Conservation (phyloP, 2,329 filamentous ascomycete species). For the Cladosporium sp. region DNA sequence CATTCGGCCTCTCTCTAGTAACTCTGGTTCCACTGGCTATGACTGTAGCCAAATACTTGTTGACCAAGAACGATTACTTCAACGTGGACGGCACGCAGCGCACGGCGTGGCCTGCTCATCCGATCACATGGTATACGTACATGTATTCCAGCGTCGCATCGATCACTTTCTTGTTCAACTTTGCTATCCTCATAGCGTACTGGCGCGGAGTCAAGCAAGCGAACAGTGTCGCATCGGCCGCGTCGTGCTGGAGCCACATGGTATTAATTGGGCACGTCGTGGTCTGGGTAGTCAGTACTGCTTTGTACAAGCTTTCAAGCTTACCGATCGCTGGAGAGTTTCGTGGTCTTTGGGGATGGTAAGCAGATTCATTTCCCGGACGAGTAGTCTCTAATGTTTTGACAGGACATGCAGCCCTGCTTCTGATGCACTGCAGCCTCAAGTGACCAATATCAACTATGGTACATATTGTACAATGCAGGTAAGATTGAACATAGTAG, state of each 20-base stretch:
- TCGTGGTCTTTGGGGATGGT: conserved; percentile 42
- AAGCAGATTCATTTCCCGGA: conserved; percentile 17
- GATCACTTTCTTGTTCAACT: conserved; percentile 32
- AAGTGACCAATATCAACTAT: conserved; percentile 37
- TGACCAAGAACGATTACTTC: conserved; percentile 29
- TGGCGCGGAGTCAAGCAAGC: conserved; percentile 27
- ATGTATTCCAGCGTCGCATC: conserved; percentile 35
- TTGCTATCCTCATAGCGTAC: conserved; percentile 34
- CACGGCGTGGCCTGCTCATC: conserved; percentile 36
- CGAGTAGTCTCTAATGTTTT: conserved; percentile 15
- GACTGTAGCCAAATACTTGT: conserved; percentile 37
- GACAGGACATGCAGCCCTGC: neutral
- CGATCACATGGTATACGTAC: conserved; percentile 38
- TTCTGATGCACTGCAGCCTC: conserved; percentile 34
- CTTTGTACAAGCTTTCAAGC: conserved; percentile 35
- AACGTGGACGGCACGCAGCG: conserved; percentile 24
- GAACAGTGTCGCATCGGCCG: conserved; percentile 30
- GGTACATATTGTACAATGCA: conserved; percentile 34
- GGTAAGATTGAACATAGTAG: conserved; percentile 21
- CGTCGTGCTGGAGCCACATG: conserved; percentile 28
- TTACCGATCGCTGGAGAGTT: conserved; percentile 30
- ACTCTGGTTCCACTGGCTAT: conserved; percentile 34
- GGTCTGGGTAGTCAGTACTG: conserved; percentile 33
- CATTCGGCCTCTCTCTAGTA: conserved; percentile 32
- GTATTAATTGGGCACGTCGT: conserved; percentile 32